phyloP scores from a whole-genome alignment of 495 filamentous ascomycete species.

The Trichoderma asperelloides region DNA sequence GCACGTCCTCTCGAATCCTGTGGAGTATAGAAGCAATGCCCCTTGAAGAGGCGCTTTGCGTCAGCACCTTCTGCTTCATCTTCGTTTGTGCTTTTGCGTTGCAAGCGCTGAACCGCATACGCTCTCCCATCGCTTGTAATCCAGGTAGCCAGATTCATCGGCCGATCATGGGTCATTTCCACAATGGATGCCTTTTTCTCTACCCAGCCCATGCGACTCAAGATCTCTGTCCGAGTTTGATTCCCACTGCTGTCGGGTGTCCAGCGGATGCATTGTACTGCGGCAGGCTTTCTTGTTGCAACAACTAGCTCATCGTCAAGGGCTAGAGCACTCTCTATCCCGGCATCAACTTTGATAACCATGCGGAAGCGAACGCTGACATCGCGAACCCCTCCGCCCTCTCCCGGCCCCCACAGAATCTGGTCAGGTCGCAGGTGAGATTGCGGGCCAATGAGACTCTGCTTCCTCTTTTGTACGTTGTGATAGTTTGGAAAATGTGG shows the following conservation, averaged over 20 bases:
- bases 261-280: constrained; percentile 95
- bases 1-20: constrained; percentile 50
- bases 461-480: constrained; percentile 58
- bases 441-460: constrained; percentile 58
- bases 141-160: constrained; percentile 96
- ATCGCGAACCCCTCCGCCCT: constrained; percentile 75
- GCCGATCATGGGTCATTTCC: constrained; percentile 92
- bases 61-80: constrained; percentile 22
- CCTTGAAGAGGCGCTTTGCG: constrained; percentile 67
- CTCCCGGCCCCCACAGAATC: constrained; percentile 53
- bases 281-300: constrained; percentile 84
- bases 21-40: constrained; percentile 82
- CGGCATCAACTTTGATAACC: constrained; percentile 97
- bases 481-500: constrained; percentile 60
- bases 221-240: constrained; percentile 84
- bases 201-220: constrained; percentile 79
- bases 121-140: constrained; percentile 82
- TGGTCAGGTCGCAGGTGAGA: constrained; percentile 43
- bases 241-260: constrained; percentile 67
- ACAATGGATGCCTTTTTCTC: constrained; percentile 63
- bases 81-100: constrained; percentile 20
- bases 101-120: constrained; percentile 69
- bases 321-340: constrained; percentile 77
- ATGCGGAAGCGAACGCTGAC: constrained; percentile 87
- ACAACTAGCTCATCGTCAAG: constrained; percentile 91